phyloP scores from a whole-genome alignment of 2,329 filamentous ascomycete genomes.

The Sodiomyces alkalinus region DNA sequence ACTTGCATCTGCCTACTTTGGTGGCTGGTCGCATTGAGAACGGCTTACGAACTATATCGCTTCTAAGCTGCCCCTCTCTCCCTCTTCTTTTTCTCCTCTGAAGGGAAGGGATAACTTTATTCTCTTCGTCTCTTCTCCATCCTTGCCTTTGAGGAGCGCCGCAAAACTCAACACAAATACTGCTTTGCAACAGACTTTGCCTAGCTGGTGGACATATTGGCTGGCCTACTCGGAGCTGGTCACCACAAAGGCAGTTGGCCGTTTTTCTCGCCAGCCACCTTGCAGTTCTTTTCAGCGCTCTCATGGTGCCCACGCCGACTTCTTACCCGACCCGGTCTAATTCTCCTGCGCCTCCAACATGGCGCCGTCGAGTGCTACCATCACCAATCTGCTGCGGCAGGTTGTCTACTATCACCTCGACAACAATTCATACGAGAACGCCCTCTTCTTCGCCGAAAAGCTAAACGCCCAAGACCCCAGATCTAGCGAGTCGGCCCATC shows the following conservation, averaged over 20 bases:
- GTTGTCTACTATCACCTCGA: slow-evolving; percentile 61
- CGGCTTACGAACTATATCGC: too few species aligned
- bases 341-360: slow-evolving; percentile 19
- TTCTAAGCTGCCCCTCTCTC: too few species aligned
- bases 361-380: slow-evolving; percentile 35
- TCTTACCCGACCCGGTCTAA: slow-evolving; percentile 2
- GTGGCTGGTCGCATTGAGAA: too few species aligned
- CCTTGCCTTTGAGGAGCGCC: too few species aligned
- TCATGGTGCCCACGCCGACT: too few species aligned
- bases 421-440: slow-evolving; percentile 77
- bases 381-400: slow-evolving; percentile 40
- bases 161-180: not conserved
- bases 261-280: not conserved
- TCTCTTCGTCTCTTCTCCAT: too few species aligned
- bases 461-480: slow-evolving; percentile 72
- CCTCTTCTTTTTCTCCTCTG: too few species aligned
- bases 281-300: slow-evolving; percentile 1
- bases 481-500: slow-evolving; percentile 64
- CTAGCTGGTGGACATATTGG: not conserved
- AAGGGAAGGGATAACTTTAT: too few species aligned
- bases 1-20: too few species aligned
- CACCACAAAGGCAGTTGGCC: too few species aligned
- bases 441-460: slow-evolving; percentile 83
- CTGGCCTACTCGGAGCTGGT: too few species aligned
- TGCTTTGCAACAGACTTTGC: not conserved